Evolutionary conservation across 2,329 filamentous ascomycete species (phyloP), one percentile per base, ranked within the genome.

Genomic region (Plenodomus tracheiphilus): DNA sequence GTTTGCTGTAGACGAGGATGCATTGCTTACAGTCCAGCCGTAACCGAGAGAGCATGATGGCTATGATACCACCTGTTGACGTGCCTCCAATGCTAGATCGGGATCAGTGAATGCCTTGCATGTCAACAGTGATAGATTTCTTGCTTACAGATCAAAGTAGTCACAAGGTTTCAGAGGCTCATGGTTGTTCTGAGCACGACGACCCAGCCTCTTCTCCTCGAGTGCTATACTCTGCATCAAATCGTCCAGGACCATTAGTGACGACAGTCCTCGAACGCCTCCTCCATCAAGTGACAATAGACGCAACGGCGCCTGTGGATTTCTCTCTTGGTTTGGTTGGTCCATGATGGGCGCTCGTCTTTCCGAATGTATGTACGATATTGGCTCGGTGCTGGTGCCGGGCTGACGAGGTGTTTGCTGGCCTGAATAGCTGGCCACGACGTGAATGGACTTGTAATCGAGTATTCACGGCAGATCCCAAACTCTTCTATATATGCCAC

Each of bases 51-150:
- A 74, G 66, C 13, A 74, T 59, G 8, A 74, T 67, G 8, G 71
- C 71, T 37, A 74, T 74, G 40, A 74, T 73, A 2, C 72, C 72
- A 7, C 72, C 72, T 0, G 72, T 74, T 10, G 69, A 72, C 10
- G 72, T 74, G 1, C 72, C 72, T 9, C 70, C 71, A 25, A 74
- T 74, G 11, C 51, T 54, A 13, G 5, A 16, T 13, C 19, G 13
- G 9, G 21, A 16, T 51, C 36, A 46, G 41, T 35, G n/a, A 25
- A 25, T 5, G 21, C 13, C 0, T 7, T 19, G 16, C 16, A 16
- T 16, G 13, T 36, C 6, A 5, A 36, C 4, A 13, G 7, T 17
- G 15, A 17, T 13, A 36, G 13, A 4, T 25, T 17, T 37, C 16
- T 11, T 34, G 58, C 59, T 54, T 49, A 62, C 47, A 74, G 56